These are phyloP conservation scores for Sphaerulina musiva DNA, from an alignment of 2,329 filamentous ascomycete genomes.

Conservation along the genomic window DNA sequence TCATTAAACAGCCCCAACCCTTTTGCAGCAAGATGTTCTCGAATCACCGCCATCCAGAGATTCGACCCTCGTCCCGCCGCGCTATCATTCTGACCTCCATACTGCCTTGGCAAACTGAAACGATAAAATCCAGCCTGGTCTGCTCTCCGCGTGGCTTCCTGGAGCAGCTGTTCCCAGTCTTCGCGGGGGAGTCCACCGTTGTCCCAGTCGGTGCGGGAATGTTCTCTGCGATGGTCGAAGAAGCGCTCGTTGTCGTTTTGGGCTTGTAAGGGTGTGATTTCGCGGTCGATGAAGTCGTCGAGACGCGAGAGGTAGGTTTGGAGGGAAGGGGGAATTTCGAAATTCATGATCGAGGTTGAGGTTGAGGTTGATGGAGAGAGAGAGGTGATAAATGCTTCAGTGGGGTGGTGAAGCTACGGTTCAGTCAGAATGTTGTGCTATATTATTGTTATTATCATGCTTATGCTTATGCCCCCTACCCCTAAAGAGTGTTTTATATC, in stretches of 20 bases:
- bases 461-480: no score
- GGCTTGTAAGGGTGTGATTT: slow-evolving; percentile 51
- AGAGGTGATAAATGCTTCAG: no score
- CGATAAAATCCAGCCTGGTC: slow-evolving; percentile 57
- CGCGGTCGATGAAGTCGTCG: slow-evolving; percentile 51
- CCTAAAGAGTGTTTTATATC: not conserved
- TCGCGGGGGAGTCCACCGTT: slow-evolving; percentile 50
- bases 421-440: not conserved
- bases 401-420: no score
- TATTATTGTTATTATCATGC: not conserved
- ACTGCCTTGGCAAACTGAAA: slow-evolving; percentile 51
- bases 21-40: slow-evolving; percentile 54
- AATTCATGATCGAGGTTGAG: slow-evolving; percentile 42
- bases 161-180: slow-evolving; percentile 54
- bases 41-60: slow-evolving; percentile 57
- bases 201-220: slow-evolving; percentile 56
- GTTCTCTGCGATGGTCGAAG: slow-evolving; percentile 59
- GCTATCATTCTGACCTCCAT: slow-evolving; percentile 46
- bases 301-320: slow-evolving; percentile 45
- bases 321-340: slow-evolving; percentile 50
- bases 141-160: slow-evolving; percentile 45
- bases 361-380: no score
- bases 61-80: slow-evolving; percentile 44
- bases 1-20: slow-evolving; percentile 58
- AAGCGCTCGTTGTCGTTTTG: slow-evolving; percentile 56